Evolutionary conservation across 2,329 filamentous ascomycete genomes (phyloP).

Genomic region (Arthrobotrys iridis): DNA sequence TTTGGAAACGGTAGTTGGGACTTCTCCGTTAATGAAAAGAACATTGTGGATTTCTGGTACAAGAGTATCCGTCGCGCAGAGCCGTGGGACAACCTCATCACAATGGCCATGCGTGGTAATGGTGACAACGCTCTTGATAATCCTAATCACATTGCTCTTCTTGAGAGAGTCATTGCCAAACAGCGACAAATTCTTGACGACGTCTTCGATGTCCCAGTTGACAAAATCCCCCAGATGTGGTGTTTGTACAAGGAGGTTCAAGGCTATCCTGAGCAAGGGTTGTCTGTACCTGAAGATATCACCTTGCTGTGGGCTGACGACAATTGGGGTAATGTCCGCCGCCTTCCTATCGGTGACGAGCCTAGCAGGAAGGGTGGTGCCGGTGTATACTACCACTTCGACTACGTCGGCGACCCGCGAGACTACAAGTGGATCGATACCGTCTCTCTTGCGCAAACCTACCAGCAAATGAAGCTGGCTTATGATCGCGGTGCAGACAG

Average conservation of each 20-base stretch:
- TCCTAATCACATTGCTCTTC: slow-evolving; percentile 69
- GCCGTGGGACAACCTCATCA: slow-evolving; percentile 74
- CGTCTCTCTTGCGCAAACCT: slow-evolving; percentile 72
- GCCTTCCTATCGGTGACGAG: slow-evolving; percentile 71
- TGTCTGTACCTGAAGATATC: slow-evolving; percentile 72
- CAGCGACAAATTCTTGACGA: slow-evolving; percentile 70
- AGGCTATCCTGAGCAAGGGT: slow-evolving; percentile 73
- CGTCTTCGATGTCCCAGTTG: slow-evolving; percentile 66
- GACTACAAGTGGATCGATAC: slow-evolving; percentile 75
- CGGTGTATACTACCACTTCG: slow-evolving; percentile 73
- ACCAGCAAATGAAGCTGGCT: slow-evolving; percentile 73
- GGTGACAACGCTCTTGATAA: slow-evolving; percentile 71
- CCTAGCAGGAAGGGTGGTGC: slow-evolving; percentile 70
- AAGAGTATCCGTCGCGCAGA: slow-evolving; percentile 74
- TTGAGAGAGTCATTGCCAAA: slow-evolving; percentile 70
- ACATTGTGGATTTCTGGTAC: slow-evolving; percentile 74
- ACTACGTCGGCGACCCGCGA: slow-evolving; percentile 71
- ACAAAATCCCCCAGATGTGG: slow-evolving; percentile 74
- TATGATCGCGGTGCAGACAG: slow-evolving; percentile 69
- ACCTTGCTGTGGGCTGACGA: slow-evolving; percentile 76
- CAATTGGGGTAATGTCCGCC: slow-evolving; percentile 73
- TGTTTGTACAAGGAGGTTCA: slow-evolving; percentile 78
- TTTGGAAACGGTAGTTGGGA: slow-evolving; percentile 71
- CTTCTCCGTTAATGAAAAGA: slow-evolving; percentile 75
- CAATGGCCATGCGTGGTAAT: slow-evolving; percentile 74